Base-by-base conservation (phyloP, 2,329 filamentous ascomycete species). In the Talaromyces pinophilus region DNA sequence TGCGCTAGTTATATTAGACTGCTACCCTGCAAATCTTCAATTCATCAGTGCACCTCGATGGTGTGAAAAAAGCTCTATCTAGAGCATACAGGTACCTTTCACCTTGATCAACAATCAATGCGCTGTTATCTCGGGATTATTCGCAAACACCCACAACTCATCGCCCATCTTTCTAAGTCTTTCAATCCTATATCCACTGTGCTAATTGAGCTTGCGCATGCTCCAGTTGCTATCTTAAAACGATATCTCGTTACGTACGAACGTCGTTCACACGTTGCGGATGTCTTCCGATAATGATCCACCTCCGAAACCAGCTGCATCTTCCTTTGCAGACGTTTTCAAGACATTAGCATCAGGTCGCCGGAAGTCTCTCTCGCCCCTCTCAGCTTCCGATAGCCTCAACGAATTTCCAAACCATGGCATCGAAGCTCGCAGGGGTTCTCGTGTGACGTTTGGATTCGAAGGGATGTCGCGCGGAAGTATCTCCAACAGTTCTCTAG, bases 221-320 rank as follows among this genome's bases (percentile, higher is more conserved):
- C 28, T 48, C 19, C 50, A 64, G 62, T 35, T 42, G 28, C 30
- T 46, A 30, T 59, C 48, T 46, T 46, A 35, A 38, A n/a, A 40
- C 66, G 10, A 62, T 48, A 42, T 55, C 46, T 62, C 48, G 59
- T 59, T 57, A 66, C 48, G 46, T 28, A 50, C 64, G 17, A 62
- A 65, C 62, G 38, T 62, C 63, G 42, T 63, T 52, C 65, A 63
- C 50, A 68, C 67, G 70, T 69, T 62, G 73, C 76, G 78, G 72
- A 80, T 81, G 79, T 77, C 76, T 78, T 74, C 78, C 73, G 78
- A 79, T 70, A 77, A 81, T 79, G 79, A 70, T 75, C 71, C 73
- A 67, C 70, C 73, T 62, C 73, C 76, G 35, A 73, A 76, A 67
- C 71, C 74, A 66, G 79, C 74, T 55, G 73, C 77, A 64, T 73